Conservation (phyloP, 1,284 basidiomycete species). For the Rhodotorula mucilaginosa region DNA sequence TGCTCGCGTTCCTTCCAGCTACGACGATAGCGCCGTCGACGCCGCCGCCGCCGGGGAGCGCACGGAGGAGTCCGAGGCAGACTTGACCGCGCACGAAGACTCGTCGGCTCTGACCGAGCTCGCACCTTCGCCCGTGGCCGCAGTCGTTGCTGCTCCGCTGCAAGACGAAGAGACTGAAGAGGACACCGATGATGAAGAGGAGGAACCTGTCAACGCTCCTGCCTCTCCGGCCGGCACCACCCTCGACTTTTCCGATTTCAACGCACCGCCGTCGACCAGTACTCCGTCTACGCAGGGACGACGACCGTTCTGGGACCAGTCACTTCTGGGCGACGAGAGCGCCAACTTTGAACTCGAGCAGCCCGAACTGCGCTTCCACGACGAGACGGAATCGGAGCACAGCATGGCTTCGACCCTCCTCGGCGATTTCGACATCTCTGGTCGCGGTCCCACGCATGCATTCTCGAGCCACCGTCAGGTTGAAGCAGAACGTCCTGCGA, state of each 20-base stretch:
- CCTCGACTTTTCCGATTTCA: neutral
- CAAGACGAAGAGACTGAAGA: neutral
- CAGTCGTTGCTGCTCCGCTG: neutral
- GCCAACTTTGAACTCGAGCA: conserved; percentile 23
- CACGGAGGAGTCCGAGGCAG: neutral
- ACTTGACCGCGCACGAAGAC: neutral
- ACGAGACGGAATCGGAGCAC: conserved; percentile 22
- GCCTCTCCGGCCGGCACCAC: conserved; percentile 2
- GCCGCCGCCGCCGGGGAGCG: neutral
- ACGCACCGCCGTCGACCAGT: neutral
- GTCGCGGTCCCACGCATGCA: neutral
- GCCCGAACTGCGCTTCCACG: conserved; percentile 19
- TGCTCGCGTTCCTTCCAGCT: neutral
- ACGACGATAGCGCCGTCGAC: neutral
- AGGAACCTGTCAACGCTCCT: neutral
- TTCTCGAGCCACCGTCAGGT: no score
- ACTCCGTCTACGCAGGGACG: neutral
- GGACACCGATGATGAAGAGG: neutral
- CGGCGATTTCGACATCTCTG: conserved; percentile 5
- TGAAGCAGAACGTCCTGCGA: no score
- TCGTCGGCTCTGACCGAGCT: neutral
- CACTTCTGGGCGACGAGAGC: conserved; percentile 10
- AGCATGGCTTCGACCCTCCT: conserved; percentile 2
- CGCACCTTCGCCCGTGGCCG: neutral
- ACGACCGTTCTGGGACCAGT: conserved; percentile 1